A percentile compares a stretch with the other conserved stretches of the same genome.
Conservation (phyloP, 140 eudicot species). For the Senecio squalidus region DNA sequence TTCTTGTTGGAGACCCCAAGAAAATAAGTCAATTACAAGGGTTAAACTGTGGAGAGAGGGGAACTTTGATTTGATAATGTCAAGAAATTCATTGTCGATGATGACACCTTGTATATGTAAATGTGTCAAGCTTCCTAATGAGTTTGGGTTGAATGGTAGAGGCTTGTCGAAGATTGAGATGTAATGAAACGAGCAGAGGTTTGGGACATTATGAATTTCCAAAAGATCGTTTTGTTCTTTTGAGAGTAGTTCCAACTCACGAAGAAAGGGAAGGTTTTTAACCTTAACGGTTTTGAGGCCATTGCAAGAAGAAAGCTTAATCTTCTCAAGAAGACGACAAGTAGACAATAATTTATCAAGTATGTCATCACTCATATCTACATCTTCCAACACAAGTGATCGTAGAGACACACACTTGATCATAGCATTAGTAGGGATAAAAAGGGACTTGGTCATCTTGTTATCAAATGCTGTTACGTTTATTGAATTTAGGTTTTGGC, state of each 20-base stretch:
- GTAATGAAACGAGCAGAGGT: background rate
- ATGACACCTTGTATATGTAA: too few relatives aligned
- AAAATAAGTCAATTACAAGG: too few relatives aligned
- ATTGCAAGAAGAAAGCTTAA: background rate
- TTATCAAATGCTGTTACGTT: background rate
- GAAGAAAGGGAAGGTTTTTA: background rate
- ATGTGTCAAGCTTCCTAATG: background rate
- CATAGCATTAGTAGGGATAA: too few relatives aligned
- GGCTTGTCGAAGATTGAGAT: too few relatives aligned
- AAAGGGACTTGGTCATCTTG: background rate
- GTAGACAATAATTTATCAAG: background rate
- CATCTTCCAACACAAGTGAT: background rate
- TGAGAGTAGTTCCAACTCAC: background rate
- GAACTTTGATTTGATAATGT: background rate
- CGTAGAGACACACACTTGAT: background rate
- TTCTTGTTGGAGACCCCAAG: too few relatives aligned
- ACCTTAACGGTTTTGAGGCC: background rate
- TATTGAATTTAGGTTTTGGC: background rate
- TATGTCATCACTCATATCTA: background rate
- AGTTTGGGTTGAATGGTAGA: background rate
- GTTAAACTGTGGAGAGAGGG: background rate
- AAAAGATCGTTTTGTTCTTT: too few relatives aligned
- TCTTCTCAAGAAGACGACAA: background rate
- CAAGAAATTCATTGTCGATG: background rate
- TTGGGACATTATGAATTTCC: background rate